A percentile compares a stretch with the other conserved stretches of the same genome.
Evolutionary conservation across 345 rosid species (phyloP).

Genomic region (Rubroshorea leprosula): DNA sequence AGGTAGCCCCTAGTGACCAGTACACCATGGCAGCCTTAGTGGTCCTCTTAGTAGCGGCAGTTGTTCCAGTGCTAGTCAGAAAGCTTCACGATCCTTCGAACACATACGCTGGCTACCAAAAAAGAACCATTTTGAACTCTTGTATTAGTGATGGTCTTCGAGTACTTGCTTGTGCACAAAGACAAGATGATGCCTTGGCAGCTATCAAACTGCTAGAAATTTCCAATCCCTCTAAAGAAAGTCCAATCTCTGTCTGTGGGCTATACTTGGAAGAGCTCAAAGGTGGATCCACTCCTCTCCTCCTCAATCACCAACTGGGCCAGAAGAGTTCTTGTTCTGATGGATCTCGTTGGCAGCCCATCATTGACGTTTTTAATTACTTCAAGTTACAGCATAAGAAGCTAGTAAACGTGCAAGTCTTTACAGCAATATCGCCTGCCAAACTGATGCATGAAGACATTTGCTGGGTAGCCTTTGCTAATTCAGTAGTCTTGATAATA

Average conservation of each 20-base stretch:
- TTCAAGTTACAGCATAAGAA: conserved; percentile 15
- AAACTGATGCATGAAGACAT: conserved; percentile 60
- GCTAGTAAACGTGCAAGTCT: conserved; percentile 24
- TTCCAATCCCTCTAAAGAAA: conserved; percentile 7
- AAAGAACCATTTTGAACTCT: conserved; percentile 11
- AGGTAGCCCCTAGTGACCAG: background rate
- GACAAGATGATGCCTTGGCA: conserved; percentile 21
- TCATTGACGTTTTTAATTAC: conserved; percentile 20
- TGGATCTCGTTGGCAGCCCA: conserved; percentile 17
- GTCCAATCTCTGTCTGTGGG: conserved; percentile 20
- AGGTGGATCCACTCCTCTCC: conserved; percentile 21
- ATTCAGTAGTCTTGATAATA: conserved; percentile 38
- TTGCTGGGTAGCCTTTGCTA: conserved; percentile 54
- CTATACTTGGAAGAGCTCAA: conserved; percentile 24
- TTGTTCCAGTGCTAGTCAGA: conserved; percentile 11
- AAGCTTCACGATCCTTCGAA: conserved; percentile 22
- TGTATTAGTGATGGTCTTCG: conserved; percentile 11
- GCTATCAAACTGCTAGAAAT: conserved; percentile 22
- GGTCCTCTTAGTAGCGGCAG: background rate
- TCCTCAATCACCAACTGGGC: conserved; percentile 24
- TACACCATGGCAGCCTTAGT: background rate
- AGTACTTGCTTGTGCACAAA: conserved; percentile 26
- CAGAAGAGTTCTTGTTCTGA: background rate
- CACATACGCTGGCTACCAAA: conserved; percentile 24
- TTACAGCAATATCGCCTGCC: conserved; percentile 55